Percentiles rank a stretch among this genome's conserved stretches.
phyloP scores from a whole-genome alignment of 305 asterid genomes.

The Euphrasia arctica region DNA sequence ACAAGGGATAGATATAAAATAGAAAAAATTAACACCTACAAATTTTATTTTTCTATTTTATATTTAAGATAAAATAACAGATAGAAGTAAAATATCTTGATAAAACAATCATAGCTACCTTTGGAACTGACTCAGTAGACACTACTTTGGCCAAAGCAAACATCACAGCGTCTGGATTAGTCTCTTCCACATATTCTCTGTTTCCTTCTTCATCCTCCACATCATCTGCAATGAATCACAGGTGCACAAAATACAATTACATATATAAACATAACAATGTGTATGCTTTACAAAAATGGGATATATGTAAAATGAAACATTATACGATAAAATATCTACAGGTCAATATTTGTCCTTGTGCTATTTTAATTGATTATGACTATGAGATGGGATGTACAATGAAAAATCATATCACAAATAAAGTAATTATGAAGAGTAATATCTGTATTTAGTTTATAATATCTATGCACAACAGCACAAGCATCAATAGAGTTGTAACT shows the following conservation, averaged over 20 bases:
- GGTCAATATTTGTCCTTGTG: slow-evolving; percentile 13
- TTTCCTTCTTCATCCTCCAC: slow-evolving; percentile 76
- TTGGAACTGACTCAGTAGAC: slow-evolving; percentile 69
- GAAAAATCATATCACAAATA: background rate
- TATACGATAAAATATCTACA: background rate
- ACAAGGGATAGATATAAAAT: slow-evolving; percentile 17
- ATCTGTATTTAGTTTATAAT: background rate
- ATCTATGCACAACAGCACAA: slow-evolving; percentile 16
- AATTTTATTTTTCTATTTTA: background rate
- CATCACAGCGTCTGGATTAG: slow-evolving; percentile 75
- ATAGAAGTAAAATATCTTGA: slow-evolving; percentile 19
- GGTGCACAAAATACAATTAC: slow-evolving; percentile 16
- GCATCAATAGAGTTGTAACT: slow-evolving; percentile 1
- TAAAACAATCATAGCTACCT: slow-evolving; percentile 43
- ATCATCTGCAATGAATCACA: slow-evolving; percentile 51
- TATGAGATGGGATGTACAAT: background rate
- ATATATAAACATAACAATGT: background rate
- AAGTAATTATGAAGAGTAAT: background rate
- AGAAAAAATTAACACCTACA: background rate
- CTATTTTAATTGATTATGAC: background rate
- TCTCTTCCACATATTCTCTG: slow-evolving; percentile 86
- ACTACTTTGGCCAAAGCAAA: slow-evolving; percentile 74
- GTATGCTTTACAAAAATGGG: slow-evolving; percentile 13
- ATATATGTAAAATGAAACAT: background rate
- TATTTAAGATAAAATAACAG: background rate